Base-by-base conservation (phyloP, 2,329 filamentous ascomycete genomes). In the Sporothrix inflata region DNA sequence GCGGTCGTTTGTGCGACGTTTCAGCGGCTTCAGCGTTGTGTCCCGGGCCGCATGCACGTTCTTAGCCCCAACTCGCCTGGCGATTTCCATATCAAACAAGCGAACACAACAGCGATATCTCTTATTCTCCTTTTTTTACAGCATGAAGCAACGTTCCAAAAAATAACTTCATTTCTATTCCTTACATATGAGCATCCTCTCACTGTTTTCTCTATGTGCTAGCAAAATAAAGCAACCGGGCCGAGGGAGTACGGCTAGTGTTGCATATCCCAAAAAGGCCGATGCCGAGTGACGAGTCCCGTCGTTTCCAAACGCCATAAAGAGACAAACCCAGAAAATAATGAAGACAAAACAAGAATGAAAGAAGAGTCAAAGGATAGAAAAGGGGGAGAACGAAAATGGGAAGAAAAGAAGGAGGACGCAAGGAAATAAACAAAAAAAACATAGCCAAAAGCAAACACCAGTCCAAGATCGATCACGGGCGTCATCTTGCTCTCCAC, bases 181-280 rank as follows among this genome's bases (percentile, higher is more conserved):
- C 55, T 51, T 63, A 49, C 53, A n/a, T 14, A 47, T 61, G 51
- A 70, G 68, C 72, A 45, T 57, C 42, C 14, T n/a, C 34, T 55
- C 49, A 42, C 12, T 69, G 40, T 72, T 66, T 69, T 72, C 53
- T 72, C 40, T 69, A 69, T 63, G 49, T 57, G 27, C 24, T 69
- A n/a, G 60, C 55, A 73, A 69, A 70, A 73, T 30, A 42, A 61
- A 70, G 40, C 47, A 60, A 67, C 70, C 42, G 42, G 53, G 24
- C 16, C 49, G 42, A 45, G 53, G 45, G 3, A 61, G 27, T 21
- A 38, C 38, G 19, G 42, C 11, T 55, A 47, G 47, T 27, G n/a
- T 49, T 42, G 14, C 40, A 61, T 70, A 71, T 63, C 30, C 57
- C 42, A 51, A 71, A 51, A 71, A 53, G 34, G 30, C 57, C 45